Evolutionary conservation across 345 rosid genomes (phyloP), one percentile per base, ranked within the genome.

Genomic region (Syzygium aromaticum): DNA sequence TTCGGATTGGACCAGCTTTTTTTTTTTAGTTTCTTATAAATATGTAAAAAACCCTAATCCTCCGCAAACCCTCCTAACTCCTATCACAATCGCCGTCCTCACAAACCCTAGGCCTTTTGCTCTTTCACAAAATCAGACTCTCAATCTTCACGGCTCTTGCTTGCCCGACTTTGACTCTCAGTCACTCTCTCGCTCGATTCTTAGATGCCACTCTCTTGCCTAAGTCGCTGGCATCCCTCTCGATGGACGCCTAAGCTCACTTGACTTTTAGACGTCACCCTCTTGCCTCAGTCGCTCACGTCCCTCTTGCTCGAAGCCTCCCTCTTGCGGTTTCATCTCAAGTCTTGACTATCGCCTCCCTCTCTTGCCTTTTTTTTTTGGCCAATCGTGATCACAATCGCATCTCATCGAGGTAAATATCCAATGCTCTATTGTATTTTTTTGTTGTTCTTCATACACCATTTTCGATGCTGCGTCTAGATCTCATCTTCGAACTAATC

Each of bases 1-100:
- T 4, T 21, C 6, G 7, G 33, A 64, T 0, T 0, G 2, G 0
- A 64, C 15, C 1, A 5, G 3, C 14, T 14, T 61, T 59, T 27
- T 14, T 63, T 27, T 27, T 14, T 63, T 13, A 13, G 6, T 28
- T 14, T 13, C 38, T n/a, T 28, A 8, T 19, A n/a, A 63, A 63
- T 16, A 9, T 14, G 4, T 25, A 13, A n/a, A 13, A 63, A 63
- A 17, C 30, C 30, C 19, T 63, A 63, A 63, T 14, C 19, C 30
- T 63, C 16, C 19, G 15, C 54, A 52, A 52, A 15, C 54, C 54
- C 17, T 52, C 54, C 1, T 15, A 52, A 43, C 46, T 43, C 46
- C 46, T 43, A 43, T 11, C 54, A 52, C 17, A 19, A 52, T 15
- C 6, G 54, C 54, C 54, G 7, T 52, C 54, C 54, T 27, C 73